Conservation (phyloP, 1,139 yeast genomes). For the Pichia sp. region DNA sequence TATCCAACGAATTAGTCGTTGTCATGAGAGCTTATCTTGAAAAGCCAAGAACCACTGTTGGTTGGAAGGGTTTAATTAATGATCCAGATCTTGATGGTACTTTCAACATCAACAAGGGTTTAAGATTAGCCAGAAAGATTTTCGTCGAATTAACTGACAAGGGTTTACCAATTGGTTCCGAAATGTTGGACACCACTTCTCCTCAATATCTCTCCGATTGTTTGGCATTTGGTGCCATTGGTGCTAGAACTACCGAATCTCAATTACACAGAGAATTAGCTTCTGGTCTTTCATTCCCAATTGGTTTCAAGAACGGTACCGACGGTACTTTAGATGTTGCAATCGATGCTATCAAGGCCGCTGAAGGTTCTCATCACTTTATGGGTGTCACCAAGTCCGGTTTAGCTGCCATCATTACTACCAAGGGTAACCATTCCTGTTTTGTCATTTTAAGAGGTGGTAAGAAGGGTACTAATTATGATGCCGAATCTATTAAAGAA, state of each 20-base stretch:
- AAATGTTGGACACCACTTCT: constrained; percentile 95
- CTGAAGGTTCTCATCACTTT: constrained; percentile 89
- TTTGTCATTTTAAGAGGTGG: constrained; percentile 95
- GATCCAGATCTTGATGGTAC: constrained; percentile 94
- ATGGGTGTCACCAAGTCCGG: constrained; percentile 97
- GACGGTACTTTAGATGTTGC: constrained; percentile 94
- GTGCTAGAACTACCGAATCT: constrained; percentile 98
- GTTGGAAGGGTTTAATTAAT: constrained; percentile 97
- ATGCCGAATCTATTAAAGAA: constrained; percentile 62
- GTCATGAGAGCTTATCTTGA: constrained; percentile 97
- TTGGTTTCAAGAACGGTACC: constrained; percentile 97
- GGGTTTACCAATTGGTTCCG: constrained; percentile 87
- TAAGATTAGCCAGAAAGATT: constrained; percentile 77
- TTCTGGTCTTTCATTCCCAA: constrained; percentile 94
- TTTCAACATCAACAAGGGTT: constrained; percentile 92
- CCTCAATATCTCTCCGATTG: constrained; percentile 96
- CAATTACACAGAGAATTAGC: constrained; percentile 97
- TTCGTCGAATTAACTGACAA: constrained; percentile 74
- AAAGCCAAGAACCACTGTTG: constrained; percentile 97
- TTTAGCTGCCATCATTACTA: constrained; percentile 90
- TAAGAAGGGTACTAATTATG: constrained; percentile 88
- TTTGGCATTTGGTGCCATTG: constrained; percentile 93
- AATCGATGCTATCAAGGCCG: constrained; percentile 88
- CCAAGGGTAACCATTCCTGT: constrained; percentile 87
- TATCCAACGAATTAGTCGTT: constrained; percentile 66